phyloP scores from a whole-genome alignment of 768 basidiomycete species.

The Trametes elegans region DNA sequence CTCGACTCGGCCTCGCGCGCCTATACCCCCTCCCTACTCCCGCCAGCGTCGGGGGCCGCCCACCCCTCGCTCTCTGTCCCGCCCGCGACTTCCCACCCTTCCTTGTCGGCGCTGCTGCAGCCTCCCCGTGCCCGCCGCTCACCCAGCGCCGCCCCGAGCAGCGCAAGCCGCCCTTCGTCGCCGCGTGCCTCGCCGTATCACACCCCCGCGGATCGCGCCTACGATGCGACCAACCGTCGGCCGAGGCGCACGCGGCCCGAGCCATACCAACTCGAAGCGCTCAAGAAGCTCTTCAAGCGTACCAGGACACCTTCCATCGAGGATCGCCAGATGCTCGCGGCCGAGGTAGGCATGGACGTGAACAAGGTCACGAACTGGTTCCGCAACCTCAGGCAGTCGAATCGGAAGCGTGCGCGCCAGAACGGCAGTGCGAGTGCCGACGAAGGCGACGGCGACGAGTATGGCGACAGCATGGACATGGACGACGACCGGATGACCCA shows the following conservation, averaged over 20 bases:
- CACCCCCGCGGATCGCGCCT: constrained; percentile 8
- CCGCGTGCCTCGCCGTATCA: constrained; percentile 29
- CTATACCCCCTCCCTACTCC: constrained; percentile 28
- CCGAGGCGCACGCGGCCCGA: constrained; percentile 76
- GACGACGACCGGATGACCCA: constrained; percentile 33
- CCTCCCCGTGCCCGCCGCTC: constrained; percentile 39
- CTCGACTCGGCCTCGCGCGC: constrained; percentile 19
- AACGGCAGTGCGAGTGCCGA: constrained; percentile 36
- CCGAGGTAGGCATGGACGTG: constrained; percentile 82
- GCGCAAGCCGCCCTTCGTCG: constrained; percentile 26
- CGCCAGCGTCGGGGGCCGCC: constrained; percentile 27
- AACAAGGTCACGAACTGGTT: constrained; percentile 90
- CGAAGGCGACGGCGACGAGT: constrained; percentile 44
- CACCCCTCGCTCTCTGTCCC: constrained; percentile 37
- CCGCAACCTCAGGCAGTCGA: constrained; percentile 77
- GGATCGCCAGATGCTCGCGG: constrained; percentile 69
- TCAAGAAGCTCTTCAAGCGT: constrained; percentile 65
- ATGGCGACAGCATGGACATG: constrained; percentile 37
- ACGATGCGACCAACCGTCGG: constrained; percentile 32
- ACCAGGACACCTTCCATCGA: constrained; percentile 78
- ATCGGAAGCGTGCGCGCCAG: constrained; percentile 63
- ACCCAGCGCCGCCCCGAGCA: constrained; percentile 26
- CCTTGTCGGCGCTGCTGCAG: constrained; percentile 36
- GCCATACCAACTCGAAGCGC: constrained; percentile 71
- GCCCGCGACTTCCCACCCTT: constrained; percentile 47